phyloP scores from a whole-genome alignment of 2,329 filamentous ascomycete genomes.

The Massarina eburnea region DNA sequence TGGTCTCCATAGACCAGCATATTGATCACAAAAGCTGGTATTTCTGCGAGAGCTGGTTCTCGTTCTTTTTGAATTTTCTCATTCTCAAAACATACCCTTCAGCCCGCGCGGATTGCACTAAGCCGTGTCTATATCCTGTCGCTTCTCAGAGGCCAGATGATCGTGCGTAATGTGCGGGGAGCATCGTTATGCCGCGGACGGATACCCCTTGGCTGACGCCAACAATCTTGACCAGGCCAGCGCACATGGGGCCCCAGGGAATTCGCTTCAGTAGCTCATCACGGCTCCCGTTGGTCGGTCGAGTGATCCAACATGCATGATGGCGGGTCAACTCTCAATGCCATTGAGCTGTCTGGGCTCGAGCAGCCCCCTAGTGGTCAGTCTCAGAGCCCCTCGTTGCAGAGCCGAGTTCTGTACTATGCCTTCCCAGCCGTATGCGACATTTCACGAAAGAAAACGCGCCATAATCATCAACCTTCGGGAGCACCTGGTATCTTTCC shows the following conservation, averaged over 20 bases:
- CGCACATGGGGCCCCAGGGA: background rate
- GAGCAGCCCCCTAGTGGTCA: background rate
- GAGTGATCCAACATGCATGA: too few relatives aligned
- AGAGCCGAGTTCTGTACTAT: background rate
- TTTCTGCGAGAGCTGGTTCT: too few relatives aligned
- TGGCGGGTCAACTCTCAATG: too few relatives aligned
- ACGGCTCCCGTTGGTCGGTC: too few relatives aligned
- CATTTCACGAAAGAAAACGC: background rate
- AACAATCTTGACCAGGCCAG: background rate
- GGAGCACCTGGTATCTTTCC: background rate
- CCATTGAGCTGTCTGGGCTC: too few relatives aligned
- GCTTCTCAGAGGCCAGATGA: background rate
- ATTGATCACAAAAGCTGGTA: too few relatives aligned
- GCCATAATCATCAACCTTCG: background rate
- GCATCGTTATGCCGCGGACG: background rate
- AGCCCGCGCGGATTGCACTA: too few relatives aligned
- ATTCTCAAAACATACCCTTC: too few relatives aligned
- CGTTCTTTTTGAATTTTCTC: too few relatives aligned
- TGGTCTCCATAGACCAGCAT: too few relatives aligned
- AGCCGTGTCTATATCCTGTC: background rate
- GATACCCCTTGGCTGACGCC: background rate
- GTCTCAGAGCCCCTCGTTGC: background rate
- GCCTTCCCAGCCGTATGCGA: slow-evolving; percentile 1
- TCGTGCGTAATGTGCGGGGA: background rate
- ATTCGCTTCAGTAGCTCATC: background rate